A percentile compares a stretch with the other conserved stretches of the same genome.
Conservation (phyloP, 2,329 filamentous ascomycete genomes). For the Coccinonectria pachysandricola region DNA sequence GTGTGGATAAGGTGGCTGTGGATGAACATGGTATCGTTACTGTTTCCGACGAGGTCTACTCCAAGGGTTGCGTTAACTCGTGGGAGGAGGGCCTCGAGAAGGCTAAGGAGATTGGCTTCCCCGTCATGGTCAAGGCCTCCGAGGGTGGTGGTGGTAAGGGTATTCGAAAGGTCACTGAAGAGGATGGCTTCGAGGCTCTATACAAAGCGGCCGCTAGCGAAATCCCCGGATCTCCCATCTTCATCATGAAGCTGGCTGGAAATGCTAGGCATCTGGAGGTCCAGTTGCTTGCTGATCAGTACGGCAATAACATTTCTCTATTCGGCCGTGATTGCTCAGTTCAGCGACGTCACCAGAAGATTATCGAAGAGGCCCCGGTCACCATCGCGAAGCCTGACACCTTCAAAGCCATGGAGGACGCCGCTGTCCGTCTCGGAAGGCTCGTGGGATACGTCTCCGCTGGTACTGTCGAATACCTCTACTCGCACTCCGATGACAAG, state of each 20-base stretch:
- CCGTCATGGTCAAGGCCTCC: constrained; percentile 99
- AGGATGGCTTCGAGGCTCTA: constrained; percentile 73
- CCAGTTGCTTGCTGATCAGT: constrained; percentile 94
- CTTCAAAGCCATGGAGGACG: constrained; percentile 94
- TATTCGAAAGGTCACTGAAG: constrained; percentile 85
- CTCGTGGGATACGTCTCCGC: constrained; percentile 97
- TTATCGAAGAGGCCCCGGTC: constrained; percentile 97
- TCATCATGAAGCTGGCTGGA: constrained; percentile 99
- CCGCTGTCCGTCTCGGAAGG: constrained; percentile 84
- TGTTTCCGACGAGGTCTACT: constrained; percentile 74
- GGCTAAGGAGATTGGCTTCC: constrained; percentile 88
- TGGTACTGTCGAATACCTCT: constrained; percentile 97
- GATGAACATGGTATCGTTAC: constrained; percentile 84
- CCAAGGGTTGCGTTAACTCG: constrained; percentile 80
- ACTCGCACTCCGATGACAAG: constrained; percentile 95
- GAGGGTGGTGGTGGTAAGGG: constrained; percentile 98
- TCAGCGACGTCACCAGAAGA: constrained; percentile 97
- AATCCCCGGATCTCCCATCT: constrained; percentile 97
- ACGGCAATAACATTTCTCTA: constrained; percentile 98
- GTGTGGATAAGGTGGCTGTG: constrained; percentile 70
- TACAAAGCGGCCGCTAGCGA: constrained; percentile 96
- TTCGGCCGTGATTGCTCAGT: constrained; percentile 99
- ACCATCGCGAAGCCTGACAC: constrained; percentile 85
- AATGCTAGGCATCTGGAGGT: constrained; percentile 96
- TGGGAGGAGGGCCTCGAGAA: constrained; percentile 83